Evolutionary conservation across 164 flowering plant genomes (phyloP).

Genomic region (Annona cherimola): DNA sequence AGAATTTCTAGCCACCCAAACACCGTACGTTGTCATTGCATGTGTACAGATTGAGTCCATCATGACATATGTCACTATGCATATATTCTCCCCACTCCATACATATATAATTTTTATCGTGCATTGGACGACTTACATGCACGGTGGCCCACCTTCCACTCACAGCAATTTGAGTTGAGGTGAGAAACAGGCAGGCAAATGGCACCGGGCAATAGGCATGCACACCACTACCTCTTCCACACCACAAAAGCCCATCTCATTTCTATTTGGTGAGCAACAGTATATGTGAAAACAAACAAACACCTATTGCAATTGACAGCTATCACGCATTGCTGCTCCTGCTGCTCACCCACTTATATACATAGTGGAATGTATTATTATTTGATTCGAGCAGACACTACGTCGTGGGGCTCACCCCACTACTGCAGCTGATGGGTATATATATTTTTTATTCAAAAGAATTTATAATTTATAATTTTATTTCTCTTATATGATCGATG

Average conservation of each 20-base stretch:
- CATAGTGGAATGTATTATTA: background rate
- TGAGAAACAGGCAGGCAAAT: background rate
- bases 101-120: too few species aligned
- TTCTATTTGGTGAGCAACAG: background rate
- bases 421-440: background rate
- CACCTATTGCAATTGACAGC: background rate
- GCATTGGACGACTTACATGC: too few species aligned
- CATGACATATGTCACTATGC: too few species aligned
- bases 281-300: too few species aligned
- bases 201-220: background rate
- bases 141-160: background rate
- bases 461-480: too few species aligned
- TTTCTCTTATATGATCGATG: background rate
- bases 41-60: too few species aligned
- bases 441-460: too few species aligned
- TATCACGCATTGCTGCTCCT: background rate
- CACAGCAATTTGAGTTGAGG: too few species aligned
- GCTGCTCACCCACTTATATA: background rate
- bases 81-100: too few species aligned
- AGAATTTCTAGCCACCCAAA: constrained; percentile 29
- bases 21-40: too few species aligned
- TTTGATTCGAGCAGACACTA: background rate
- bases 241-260: background rate
- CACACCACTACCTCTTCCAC: background rate
- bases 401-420: background rate